Percentiles rank a stretch among this genome's conserved stretches.
phyloP scores from a whole-genome alignment of 441 rosid species.

The Biscutella auriculata region DNA sequence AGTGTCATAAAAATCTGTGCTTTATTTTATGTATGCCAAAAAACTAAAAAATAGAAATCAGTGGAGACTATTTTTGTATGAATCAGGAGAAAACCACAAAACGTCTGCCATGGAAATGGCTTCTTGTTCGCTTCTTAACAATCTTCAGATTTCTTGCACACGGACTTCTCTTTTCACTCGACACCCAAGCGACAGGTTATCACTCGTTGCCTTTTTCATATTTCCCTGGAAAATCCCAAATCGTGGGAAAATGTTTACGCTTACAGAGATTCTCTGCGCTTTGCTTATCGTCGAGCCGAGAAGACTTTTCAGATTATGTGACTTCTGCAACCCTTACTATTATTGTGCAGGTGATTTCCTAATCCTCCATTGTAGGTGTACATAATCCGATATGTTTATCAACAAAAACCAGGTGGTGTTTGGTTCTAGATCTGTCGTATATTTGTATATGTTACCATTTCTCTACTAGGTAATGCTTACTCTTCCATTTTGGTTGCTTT shows the following conservation, averaged over 20 bases:
- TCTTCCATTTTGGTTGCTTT: slow-evolving; percentile 1
- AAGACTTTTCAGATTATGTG: slow-evolving; percentile 84
- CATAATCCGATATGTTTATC: neutral
- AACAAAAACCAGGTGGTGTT: neutral
- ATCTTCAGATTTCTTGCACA: slow-evolving; percentile 21
- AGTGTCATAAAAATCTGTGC: no score
- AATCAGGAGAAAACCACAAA: neutral
- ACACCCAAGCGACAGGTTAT: neutral
- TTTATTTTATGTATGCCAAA: no score
- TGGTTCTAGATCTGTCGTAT: neutral
- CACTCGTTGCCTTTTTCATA: slow-evolving; percentile 14
- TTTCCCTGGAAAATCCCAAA: slow-evolving; percentile 20
- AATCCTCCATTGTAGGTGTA: neutral
- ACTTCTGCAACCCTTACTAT: slow-evolving; percentile 94
- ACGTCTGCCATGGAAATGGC: slow-evolving; percentile 40
- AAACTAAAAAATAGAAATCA: neutral
- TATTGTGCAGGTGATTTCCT: slow-evolving; percentile 73
- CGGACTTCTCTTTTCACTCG: slow-evolving; percentile 14
- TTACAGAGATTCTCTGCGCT: slow-evolving; percentile 26
- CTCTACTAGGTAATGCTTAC: neutral
- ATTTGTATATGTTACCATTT: neutral
- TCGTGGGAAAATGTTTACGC: slow-evolving; percentile 23
- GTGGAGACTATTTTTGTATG: neutral
- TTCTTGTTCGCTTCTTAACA: slow-evolving; percentile 34
- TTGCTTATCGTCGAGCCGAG: slow-evolving; percentile 26